Base-by-base conservation (phyloP, 164 flowering plant species). In the Annona squamosa region DNA sequence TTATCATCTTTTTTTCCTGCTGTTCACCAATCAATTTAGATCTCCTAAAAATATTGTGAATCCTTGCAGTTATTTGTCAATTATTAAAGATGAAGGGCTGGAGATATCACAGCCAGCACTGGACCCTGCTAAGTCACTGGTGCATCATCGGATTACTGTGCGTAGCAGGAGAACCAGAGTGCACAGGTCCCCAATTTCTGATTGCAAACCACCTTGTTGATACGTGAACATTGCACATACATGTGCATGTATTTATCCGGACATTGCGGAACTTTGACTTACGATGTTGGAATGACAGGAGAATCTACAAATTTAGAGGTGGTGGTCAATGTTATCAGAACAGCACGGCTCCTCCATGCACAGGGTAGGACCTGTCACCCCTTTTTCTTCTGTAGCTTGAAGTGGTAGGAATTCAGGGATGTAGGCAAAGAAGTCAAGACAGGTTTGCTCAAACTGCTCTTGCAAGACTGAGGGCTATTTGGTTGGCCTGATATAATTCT, bases 21-120 rank as follows among this genome's bases (percentile, higher is more conserved):
- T 2, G 7, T 16, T 52, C 59, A 52, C 59, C 13, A 52, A 9
- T 52, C 59, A 52, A 52, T 9, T 10, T 52, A 9, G 59, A 52
- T 52, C 37, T 63, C 18, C 37, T 37, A 62, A 5, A 6, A n/a
- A 63, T n/a, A 63, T 19, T 42, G 41, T 70, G 41, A 44, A 69
- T 59, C 72, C 52, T 65, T 81, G 69, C 79, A 94, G 97, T 70
- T 94, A 92, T 80, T 6, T 94, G 52, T 77, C 88, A 47, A 89
- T 93, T 65, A 78, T 95, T 63, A 80, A 85, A 81, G 84, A 87
- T 1, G 98, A 93, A 82, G 96, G 97, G 3, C 87, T 95, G 63
- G 93, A 95, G 78, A 93, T 95, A 82, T 95, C 99, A 67, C 99
- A 95, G 80, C 99, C 99, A 41, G 99, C 92, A 57, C 86, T 95